Conservation (phyloP, 306 rosid genomes). For the Hippophae gyantsensis region DNA sequence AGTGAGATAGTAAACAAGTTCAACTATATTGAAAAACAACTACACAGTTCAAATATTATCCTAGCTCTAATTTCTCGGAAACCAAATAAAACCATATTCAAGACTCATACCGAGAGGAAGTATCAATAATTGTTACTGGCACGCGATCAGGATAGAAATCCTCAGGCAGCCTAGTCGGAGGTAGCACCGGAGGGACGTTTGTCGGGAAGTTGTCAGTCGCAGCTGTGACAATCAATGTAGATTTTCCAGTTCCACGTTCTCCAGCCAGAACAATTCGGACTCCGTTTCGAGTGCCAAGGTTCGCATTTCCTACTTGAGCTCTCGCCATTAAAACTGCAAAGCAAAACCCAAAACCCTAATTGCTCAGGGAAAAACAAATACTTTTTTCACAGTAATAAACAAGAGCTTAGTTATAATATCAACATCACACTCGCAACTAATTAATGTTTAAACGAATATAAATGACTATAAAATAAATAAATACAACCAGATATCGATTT, state of each 20-base stretch:
- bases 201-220: slow-evolving; percentile 62
- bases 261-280: slow-evolving; percentile 85
- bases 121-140: slow-evolving; percentile 66
- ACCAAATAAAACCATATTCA: background rate
- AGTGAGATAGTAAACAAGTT: background rate
- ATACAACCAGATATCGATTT: background rate
- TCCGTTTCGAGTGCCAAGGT: slow-evolving; percentile 27
- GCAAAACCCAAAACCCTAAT: too few species aligned
- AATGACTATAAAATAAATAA: too few species aligned
- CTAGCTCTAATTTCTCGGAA: background rate
- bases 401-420: too few species aligned
- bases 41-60: background rate
- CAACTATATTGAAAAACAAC: background rate
- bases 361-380: too few species aligned
- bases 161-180: slow-evolving; percentile 65
- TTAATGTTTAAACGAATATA: too few species aligned
- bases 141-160: slow-evolving; percentile 77
- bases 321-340: too few species aligned
- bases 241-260: slow-evolving; percentile 67
- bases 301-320: too few species aligned
- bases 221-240: slow-evolving; percentile 69
- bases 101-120: slow-evolving; percentile 59
- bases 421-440: too few species aligned
- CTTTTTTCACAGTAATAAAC: too few species aligned
- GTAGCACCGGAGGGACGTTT: slow-evolving; percentile 58